These are phyloP conservation scores for Apostasia shenzhenica DNA, from an alignment of 106 monocot species.

Conservation along the genomic window DNA sequence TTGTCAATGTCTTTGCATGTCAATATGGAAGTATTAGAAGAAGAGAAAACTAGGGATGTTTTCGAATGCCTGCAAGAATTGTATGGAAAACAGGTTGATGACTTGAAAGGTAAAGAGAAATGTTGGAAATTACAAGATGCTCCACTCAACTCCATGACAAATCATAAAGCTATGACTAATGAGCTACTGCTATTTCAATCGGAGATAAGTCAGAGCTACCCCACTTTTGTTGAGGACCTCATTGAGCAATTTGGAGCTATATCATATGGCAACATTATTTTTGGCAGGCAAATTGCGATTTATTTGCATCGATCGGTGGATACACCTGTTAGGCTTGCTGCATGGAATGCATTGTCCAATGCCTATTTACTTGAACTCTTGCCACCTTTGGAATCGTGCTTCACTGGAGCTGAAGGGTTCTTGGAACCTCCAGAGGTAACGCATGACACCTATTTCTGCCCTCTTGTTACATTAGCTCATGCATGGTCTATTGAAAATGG, in stretches of 20 bases:
- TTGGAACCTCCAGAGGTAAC: conserved; percentile 78
- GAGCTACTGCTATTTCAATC: conserved; percentile 54
- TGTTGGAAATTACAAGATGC: conserved; percentile 2
- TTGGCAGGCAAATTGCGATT: conserved; percentile 74
- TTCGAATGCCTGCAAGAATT: conserved; percentile 74
- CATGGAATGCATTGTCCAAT: conserved; percentile 80
- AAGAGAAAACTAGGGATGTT: conserved; percentile 45
- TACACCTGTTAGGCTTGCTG: conserved; percentile 42
- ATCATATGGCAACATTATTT: conserved; percentile 84
- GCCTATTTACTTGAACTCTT: conserved; percentile 63
- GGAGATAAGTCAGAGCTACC: conserved; percentile 65
- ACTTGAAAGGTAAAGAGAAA: conserved; percentile 12
- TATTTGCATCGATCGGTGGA: conserved; percentile 74
- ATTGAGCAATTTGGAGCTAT: conserved; percentile 89
- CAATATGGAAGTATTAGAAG: conserved; percentile 61
- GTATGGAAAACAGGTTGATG: conserved; percentile 52
- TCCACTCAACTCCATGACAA: background rate
- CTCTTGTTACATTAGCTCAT: background rate
- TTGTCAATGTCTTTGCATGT: conserved; percentile 59
- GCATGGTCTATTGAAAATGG: background rate
- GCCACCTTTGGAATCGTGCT: conserved; percentile 57
- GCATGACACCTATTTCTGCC: background rate
- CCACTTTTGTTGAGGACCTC: conserved; percentile 73
- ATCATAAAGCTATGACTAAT: background rate
- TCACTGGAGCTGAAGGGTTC: conserved; percentile 61